Evolutionary conservation across 495 filamentous ascomycete genomes (phyloP).

Genomic region (Tuber brumale): DNA sequence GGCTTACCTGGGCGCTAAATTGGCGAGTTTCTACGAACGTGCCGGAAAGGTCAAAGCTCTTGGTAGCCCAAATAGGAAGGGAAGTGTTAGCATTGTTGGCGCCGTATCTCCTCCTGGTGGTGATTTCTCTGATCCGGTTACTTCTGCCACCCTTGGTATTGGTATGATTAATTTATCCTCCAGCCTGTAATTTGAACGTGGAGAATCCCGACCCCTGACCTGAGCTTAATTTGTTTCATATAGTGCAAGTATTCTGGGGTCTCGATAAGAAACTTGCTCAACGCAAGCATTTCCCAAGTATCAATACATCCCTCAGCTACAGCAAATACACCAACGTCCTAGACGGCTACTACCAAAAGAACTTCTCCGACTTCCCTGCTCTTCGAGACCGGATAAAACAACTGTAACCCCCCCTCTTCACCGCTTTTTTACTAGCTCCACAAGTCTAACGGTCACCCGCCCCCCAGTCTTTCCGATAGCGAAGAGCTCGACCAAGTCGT

Average conservation of each 20-base stretch:
- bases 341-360: slow-evolving; percentile 86
- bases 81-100: slow-evolving; percentile 95
- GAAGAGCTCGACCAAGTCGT: slow-evolving; percentile 98
- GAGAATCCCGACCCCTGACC: not conserved
- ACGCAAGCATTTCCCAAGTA: slow-evolving; percentile 97
- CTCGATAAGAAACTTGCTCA: slow-evolving; percentile 98
- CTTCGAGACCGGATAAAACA: slow-evolving; percentile 88
- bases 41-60: slow-evolving; percentile 79
- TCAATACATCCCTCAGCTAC: slow-evolving; percentile 94
- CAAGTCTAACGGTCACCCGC: not conserved
- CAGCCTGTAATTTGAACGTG: not conserved
- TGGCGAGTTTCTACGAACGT: slow-evolving; percentile 98
- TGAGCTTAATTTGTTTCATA: not conserved
- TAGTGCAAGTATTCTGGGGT: slow-evolving; percentile 98
- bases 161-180: slow-evolving; percentile 17
- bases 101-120: slow-evolving; percentile 95
- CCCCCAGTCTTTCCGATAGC: slow-evolving; percentile 64
- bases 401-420: slow-evolving; percentile 45
- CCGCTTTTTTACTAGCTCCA: slow-evolving; percentile 6
- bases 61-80: slow-evolving; percentile 77
- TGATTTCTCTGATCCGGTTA: slow-evolving; percentile 99
- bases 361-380: slow-evolving; percentile 88
- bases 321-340: slow-evolving; percentile 87
- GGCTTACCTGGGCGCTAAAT: slow-evolving; percentile 90
- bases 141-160: slow-evolving; percentile 86